Conservation (phyloP, 2,329 filamentous ascomycete species). For the Alternaria arbusti region DNA sequence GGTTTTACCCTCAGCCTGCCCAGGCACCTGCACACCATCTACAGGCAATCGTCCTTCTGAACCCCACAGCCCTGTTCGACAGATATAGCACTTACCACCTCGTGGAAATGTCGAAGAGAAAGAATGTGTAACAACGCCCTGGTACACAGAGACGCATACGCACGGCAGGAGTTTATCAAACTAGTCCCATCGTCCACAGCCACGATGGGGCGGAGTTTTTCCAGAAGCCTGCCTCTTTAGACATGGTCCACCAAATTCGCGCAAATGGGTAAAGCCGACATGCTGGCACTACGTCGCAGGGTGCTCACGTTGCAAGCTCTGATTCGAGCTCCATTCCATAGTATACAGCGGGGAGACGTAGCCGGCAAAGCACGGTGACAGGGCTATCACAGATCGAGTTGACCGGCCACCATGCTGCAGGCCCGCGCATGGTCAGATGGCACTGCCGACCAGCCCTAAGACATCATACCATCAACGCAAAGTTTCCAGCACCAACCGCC, state of each 20-base stretch:
- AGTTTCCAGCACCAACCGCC: conserved; percentile 8
- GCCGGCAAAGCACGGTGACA: conserved; percentile 9
- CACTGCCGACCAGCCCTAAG: conserved; percentile 19
- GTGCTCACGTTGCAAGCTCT: conserved; percentile 9
- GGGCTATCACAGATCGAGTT: conserved; percentile 16
- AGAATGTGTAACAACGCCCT: not conserved
- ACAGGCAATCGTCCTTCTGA: not conserved
- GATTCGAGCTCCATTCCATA: conserved; percentile 16
- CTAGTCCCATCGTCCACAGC: conserved; percentile 20
- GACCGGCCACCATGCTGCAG: conserved; percentile 20
- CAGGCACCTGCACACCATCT: not conserved
- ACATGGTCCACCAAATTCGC: conserved; percentile 15
- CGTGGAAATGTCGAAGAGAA: not conserved
- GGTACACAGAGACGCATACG: not conserved
- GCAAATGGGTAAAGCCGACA: conserved; percentile 14
- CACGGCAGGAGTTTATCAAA: conserved; percentile 1
- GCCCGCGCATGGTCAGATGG: conserved; percentile 23
- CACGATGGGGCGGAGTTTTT: conserved; percentile 24
- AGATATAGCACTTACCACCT: not conserved
- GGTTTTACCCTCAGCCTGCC: conserved; percentile 10
- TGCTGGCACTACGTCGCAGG: conserved; percentile 13
- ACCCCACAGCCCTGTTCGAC: not conserved
- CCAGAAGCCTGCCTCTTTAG: conserved; percentile 17
- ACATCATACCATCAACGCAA: conserved; percentile 16
- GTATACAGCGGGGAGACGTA: conserved; percentile 11